phyloP scores from a whole-genome alignment of 2,329 filamentous ascomycete genomes.

The Diaporthe ilicicola region DNA sequence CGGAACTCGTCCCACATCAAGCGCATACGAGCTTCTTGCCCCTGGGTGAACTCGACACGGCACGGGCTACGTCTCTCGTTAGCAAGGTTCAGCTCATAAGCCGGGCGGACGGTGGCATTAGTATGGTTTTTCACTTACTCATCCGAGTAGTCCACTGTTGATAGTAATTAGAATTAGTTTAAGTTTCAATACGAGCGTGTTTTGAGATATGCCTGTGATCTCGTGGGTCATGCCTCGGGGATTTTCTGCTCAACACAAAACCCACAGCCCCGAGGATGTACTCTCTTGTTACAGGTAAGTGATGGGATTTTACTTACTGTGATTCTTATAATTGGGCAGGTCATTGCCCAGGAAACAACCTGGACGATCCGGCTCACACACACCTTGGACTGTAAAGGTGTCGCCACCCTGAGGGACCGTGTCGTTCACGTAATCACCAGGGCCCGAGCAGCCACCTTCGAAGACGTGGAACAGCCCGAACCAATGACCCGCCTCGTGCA shows the following conservation, averaged over 20 bases:
- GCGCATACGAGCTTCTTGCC: slow-evolving; percentile 11
- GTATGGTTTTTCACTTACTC: neutral
- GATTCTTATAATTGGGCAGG: slow-evolving; percentile 3
- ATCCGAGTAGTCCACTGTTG: slow-evolving; percentile 10
- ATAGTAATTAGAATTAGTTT: neutral
- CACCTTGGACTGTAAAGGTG: neutral
- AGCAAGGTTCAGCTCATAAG: neutral
- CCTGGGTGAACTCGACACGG: slow-evolving; percentile 8
- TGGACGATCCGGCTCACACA: neutral
- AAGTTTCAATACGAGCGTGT: neutral
- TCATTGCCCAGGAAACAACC: neutral
- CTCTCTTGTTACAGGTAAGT: neutral
- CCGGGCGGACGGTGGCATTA: no score
- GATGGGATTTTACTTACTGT: neutral
- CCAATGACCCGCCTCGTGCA: slow-evolving; percentile 57
- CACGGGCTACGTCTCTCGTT: neutral
- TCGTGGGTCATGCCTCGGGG: no score
- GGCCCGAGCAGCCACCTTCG: slow-evolving; percentile 48
- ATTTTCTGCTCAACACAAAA: no score
- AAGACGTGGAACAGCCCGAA: slow-evolving; percentile 55
- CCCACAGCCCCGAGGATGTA: neutral
- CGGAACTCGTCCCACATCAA: neutral
- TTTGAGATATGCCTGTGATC: neutral
- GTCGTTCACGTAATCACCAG: slow-evolving; percentile 52
- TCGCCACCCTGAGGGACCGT: slow-evolving; percentile 35